A percentile compares a stretch with the other conserved stretches of the same genome.
Evolutionary conservation across 148 eudicot genomes (phyloP).

Genomic region (Nyssa sinensis): DNA sequence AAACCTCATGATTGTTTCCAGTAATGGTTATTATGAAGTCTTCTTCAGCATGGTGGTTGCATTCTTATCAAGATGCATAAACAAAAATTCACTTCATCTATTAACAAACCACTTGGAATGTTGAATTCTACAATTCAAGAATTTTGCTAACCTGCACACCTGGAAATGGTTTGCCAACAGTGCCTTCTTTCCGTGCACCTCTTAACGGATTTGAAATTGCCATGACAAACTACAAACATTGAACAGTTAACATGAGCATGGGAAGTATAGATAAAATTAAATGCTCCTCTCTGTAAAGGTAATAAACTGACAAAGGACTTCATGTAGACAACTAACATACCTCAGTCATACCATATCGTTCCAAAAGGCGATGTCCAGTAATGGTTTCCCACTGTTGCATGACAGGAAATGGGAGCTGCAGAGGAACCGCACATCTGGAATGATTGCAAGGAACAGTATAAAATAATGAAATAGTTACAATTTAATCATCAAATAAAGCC

Average conservation of each 20-base stretch:
- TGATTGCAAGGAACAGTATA: neutral
- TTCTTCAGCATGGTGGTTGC: neutral
- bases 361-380: slow-evolving; percentile 85
- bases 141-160: slow-evolving; percentile 80
- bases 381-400: slow-evolving; percentile 96
- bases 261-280: neutral
- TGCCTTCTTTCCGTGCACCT: slow-evolving; percentile 87
- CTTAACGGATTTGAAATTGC: slow-evolving; percentile 82
- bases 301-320: neutral
- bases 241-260: slow-evolving; percentile 20
- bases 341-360: slow-evolving; percentile 99
- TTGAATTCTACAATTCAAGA: slow-evolving; percentile 4
- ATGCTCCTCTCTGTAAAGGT: neutral
- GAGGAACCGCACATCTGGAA: slow-evolving; percentile 97
- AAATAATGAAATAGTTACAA: neutral
- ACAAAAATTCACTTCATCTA: neutral
- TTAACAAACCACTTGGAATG: neutral
- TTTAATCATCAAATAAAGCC: neutral
- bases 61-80: neutral
- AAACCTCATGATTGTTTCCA: neutral
- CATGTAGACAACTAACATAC: slow-evolving; percentile 30
- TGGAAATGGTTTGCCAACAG: slow-evolving; percentile 95
- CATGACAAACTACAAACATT: slow-evolving; percentile 78
- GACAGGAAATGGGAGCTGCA: slow-evolving; percentile 95
- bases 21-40: neutral